Conservation (phyloP, 345 rosid species). For the Eucalyptus sp. region DNA sequence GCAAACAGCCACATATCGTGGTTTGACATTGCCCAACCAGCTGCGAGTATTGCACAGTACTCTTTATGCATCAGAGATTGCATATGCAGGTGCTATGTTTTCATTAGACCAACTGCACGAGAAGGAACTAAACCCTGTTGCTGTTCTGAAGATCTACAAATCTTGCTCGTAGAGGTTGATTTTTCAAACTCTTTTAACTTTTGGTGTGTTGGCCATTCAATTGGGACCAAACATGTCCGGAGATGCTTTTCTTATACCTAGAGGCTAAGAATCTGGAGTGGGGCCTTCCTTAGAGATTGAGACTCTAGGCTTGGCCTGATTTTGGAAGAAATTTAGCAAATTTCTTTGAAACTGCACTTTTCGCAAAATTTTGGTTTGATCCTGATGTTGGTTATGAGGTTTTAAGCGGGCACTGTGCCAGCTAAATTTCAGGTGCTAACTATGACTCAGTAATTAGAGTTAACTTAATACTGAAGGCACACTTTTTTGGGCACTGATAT, state of each 20-base stretch:
- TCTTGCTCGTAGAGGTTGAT: constrained; percentile 13
- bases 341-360: not conserved
- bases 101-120: constrained; percentile 2
- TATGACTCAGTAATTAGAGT: not conserved
- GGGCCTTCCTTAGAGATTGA: not conserved
- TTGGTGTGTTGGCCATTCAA: constrained; percentile 2
- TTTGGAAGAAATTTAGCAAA: not conserved
- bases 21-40: not conserved
- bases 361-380: not conserved
- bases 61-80: constrained; percentile 7
- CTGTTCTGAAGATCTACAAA: constrained; percentile 11
- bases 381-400: not conserved
- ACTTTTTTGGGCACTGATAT: not conserved
- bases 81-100: constrained; percentile 11
- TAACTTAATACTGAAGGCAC: not conserved
- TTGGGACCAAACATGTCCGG: not conserved
- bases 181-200: constrained; percentile 4
- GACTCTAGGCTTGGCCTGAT: not conserved
- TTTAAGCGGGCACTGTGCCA: not conserved
- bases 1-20: not conserved
- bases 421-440: not conserved
- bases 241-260: not conserved
- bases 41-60: not conserved
- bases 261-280: not conserved
- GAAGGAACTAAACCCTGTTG: constrained; percentile 10